Evolutionary conservation across 228 moss, liverwort and hornwort species (phyloP), one percentile per base, ranked within the genome.

Genomic region (Sphagnum fallax): DNA sequence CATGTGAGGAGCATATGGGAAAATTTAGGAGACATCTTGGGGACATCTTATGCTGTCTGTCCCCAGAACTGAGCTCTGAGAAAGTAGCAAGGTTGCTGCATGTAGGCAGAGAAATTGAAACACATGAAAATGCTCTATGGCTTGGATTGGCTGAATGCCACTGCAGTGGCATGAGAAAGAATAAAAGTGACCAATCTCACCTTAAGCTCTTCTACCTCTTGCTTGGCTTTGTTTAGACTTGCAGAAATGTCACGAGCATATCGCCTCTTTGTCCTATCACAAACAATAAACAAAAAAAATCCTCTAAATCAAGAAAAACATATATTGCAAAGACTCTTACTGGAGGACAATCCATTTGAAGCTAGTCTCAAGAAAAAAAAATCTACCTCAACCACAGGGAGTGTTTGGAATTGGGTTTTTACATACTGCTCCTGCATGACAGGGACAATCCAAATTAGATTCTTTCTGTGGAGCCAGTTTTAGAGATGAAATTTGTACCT

Each of bases 141-240:
- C 12, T 55, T 55, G 55, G 8, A 55, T 12, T 51, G 10, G 32
- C 32, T 32, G 32, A 32, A 32, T 32, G 32, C 32, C 32, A 32
- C 32, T 32, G 32, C 32, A 32, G 32, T 32, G 32, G 32, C 32
- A 32, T 32, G 32, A 32, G 32, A 32, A 32, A 32, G 32, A 32
- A 32, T 32, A 32, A 32, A 32, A 32, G 32, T 32, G 32, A 32
- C 32, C 32, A 32, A 32, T 32, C 62, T 52, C 10, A 96, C 97
- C 85, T 87, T 86, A 4, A 93, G 76, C 2, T 65, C 73, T 57
- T 86, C 58, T 13, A 93, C 91, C 70, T 90, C 87, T 62, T 77
- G 60, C 16, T 74, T 79, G 0, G 82, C 67, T 74, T 82, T 78
- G 75, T 93, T 93, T 6, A 88, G 76, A 13, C 64, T 61, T 4